Conservation (phyloP, 306 rosid genomes). For the Ziziphus jujuba region DNA sequence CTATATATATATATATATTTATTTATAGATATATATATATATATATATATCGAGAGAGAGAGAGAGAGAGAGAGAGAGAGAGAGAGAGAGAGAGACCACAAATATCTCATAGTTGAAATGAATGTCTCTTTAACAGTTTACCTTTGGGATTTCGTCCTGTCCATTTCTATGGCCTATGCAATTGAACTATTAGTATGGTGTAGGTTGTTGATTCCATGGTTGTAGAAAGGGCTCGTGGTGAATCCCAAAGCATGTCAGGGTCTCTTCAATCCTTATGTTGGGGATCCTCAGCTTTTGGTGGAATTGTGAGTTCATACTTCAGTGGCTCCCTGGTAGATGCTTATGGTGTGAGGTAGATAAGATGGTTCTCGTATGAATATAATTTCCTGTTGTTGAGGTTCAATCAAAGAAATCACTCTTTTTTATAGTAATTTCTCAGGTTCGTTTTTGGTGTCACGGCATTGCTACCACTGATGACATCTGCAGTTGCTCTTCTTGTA, state of each 20-base stretch:
- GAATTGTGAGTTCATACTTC: slow-evolving; percentile 93
- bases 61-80: too few relatives aligned
- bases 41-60: too few relatives aligned
- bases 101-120: neutral
- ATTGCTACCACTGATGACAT: slow-evolving; percentile 82
- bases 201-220: slow-evolving; percentile 99
- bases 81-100: too few relatives aligned
- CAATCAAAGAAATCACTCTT: slow-evolving; percentile 12
- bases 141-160: neutral
- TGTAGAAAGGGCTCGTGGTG: slow-evolving; percentile 99
- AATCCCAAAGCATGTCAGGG: slow-evolving; percentile 95
- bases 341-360: slow-evolving; percentile 83
- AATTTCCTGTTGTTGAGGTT: slow-evolving; percentile 7
- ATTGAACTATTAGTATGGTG: slow-evolving; percentile 20
- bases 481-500: slow-evolving; percentile 94
- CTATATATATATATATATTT: too few relatives aligned
- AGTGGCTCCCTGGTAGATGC: slow-evolving; percentile 85
- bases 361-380: slow-evolving; percentile 17
- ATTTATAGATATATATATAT: too few relatives aligned
- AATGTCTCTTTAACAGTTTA: neutral
- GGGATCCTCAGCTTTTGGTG: slow-evolving; percentile 99
- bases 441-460: slow-evolving; percentile 96
- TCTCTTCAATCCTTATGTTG: slow-evolving; percentile 98
- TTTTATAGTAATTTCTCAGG: slow-evolving; percentile 50
- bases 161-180: neutral